These are phyloP conservation scores for Xylaria venustula DNA, from an alignment of 495 filamentous ascomycete species.

Conservation along the genomic window DNA sequence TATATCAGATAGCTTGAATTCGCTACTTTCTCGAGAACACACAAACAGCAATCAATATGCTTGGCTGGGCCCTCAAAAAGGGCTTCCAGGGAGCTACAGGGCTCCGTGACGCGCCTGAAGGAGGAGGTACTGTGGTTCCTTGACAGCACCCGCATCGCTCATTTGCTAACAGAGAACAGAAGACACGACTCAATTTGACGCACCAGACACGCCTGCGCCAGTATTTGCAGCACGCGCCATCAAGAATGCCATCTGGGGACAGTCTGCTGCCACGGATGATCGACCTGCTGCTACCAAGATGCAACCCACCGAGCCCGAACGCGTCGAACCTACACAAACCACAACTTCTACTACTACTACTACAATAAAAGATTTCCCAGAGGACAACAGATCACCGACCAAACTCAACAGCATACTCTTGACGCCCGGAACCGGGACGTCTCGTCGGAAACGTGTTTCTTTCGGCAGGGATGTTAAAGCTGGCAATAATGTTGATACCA, in stretches of 20 bases:
- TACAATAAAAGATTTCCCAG: neutral
- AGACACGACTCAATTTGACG: slow-evolving; percentile 56
- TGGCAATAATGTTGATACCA: slow-evolving; percentile 54
- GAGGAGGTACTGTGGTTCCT: slow-evolving; percentile 22
- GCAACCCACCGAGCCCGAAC: slow-evolving; percentile 8
- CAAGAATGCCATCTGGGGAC: slow-evolving; percentile 88
- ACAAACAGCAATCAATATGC: slow-evolving; percentile 43
- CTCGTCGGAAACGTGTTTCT: slow-evolving; percentile 84
- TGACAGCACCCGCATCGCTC: neutral
- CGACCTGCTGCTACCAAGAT: neutral
- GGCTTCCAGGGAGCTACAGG: slow-evolving; percentile 32
- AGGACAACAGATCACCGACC: slow-evolving; percentile 34
- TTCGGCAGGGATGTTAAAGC: slow-evolving; percentile 65
- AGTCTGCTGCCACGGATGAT: slow-evolving; percentile 49
- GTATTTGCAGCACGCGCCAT: slow-evolving; percentile 92
- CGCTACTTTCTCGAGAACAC: neutral
- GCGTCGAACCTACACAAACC: slow-evolving; percentile 5
- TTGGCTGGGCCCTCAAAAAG: slow-evolving; percentile 56
- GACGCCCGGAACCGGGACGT: slow-evolving; percentile 79
- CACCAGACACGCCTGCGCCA: slow-evolving; percentile 88
- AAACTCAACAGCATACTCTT: slow-evolving; percentile 68
- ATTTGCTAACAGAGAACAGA: slow-evolving; percentile 23
- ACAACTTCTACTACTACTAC: neutral
- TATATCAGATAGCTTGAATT: neutral
- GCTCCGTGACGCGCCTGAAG: slow-evolving; percentile 28